phyloP scores from a whole-genome alignment of 805 yeast genomes.

The Citeromyces matritensis region DNA sequence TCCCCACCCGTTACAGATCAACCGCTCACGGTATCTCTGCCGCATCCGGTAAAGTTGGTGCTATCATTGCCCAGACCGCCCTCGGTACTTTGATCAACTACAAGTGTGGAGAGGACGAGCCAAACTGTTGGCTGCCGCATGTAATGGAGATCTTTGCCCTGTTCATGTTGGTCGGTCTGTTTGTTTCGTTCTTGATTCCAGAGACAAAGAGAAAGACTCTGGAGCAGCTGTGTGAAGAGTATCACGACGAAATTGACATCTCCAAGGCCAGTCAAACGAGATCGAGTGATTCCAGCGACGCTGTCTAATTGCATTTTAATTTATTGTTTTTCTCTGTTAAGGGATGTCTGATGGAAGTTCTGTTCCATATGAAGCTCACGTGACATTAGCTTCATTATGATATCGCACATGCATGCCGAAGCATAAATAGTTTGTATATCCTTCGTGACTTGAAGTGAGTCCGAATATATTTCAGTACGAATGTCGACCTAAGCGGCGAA shows the following conservation, averaged over 20 bases:
- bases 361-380: too few species aligned
- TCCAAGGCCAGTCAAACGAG: slow-evolving; percentile 4
- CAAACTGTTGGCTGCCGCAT: slow-evolving; percentile 64
- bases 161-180: slow-evolving; percentile 63
- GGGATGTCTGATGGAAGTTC: too few species aligned
- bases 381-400: too few species aligned
- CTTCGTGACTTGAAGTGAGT: too few species aligned
- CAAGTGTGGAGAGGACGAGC: slow-evolving; percentile 39
- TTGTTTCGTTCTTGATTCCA: slow-evolving; percentile 46
- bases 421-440: too few species aligned
- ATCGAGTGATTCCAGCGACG: too few species aligned
- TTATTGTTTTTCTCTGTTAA: too few species aligned
- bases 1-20: slow-evolving; percentile 53
- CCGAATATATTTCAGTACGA: too few species aligned
- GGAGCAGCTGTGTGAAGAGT: slow-evolving; percentile 58
- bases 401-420: too few species aligned
- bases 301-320: too few species aligned
- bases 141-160: slow-evolving; percentile 77
- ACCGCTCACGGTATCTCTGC: slow-evolving; percentile 56
- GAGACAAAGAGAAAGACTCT: slow-evolving; percentile 73
- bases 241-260: slow-evolving; percentile 53
- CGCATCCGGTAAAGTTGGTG: slow-evolving; percentile 52
- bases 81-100: slow-evolving; percentile 63
- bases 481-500: too few species aligned
- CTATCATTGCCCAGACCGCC: slow-evolving; percentile 53